Base-by-base conservation (phyloP, 306 rosid species). In the Medicago ruthenica region DNA sequence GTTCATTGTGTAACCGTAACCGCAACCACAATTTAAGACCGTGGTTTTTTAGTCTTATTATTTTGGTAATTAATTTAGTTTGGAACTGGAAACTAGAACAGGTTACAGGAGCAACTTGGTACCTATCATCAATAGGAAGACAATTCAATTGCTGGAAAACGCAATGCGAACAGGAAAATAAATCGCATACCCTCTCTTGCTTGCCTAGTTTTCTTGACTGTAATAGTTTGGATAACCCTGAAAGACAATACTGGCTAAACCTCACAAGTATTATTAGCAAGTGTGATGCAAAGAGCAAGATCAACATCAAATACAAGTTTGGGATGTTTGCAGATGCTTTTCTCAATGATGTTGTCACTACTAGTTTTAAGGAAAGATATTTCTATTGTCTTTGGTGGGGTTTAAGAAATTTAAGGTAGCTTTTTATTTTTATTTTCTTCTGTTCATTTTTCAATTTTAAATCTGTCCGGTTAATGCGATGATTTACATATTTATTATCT, bases 271-370 rank as follows among this genome's bases (percentile, higher is more conserved):
- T 86, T 11, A 44, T 86, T 55, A 3, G 15, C 11, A 81, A 40
- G 21, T 95, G 98, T 39, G 85, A 90, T 69, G 84, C 86, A 2
- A 85, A 74, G 78, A 79, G 59, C 37, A 44, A 83, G 41, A 55
- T 81, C 34, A 70, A 74, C 80, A 20, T 82, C 68, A 80, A 77
- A n/a, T 90, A 88, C 67, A 84, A 79, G 76, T 92, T 90, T 63
- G 98, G 98, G 42, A 90, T 94, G 84, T 92, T 91, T 72, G 87
- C 89, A 12, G 95, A 82, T 80, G 97, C 96, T 66, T 88, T 91
- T 75, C 57, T 69, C 6, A 84, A 84, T 59, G 95, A 84, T 4
- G 98, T 92, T 67, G 89, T 87, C 79, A 70, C 79, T 70, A 61
- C 94, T 4, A 75, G 11, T 7, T 92, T 94, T 58, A 48, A 78